These are phyloP conservation scores for Penicillium argentinense DNA, from an alignment of 495 filamentous ascomycete species.

Conservation along the genomic window DNA sequence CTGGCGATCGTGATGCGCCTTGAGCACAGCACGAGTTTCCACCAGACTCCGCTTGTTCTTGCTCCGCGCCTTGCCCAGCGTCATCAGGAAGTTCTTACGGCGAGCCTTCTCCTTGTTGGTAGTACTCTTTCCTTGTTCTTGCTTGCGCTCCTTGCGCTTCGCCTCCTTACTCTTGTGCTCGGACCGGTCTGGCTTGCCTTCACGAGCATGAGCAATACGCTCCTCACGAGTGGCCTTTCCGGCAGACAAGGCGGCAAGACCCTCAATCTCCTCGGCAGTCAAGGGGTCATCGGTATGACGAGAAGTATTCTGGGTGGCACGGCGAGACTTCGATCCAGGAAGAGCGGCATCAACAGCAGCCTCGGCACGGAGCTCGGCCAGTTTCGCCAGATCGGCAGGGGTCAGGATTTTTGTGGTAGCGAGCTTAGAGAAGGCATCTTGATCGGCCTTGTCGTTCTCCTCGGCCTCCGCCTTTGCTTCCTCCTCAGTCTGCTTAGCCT, in stretches of 20 bases:
- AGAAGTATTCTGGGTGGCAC: conserved; percentile 37
- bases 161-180: conserved; percentile 82
- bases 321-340: conserved; percentile 43
- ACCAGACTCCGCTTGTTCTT: conserved; percentile 92
- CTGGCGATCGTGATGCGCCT: conserved; percentile 75
- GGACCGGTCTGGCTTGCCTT: conserved; percentile 67
- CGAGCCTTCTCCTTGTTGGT: conserved; percentile 98
- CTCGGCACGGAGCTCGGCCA: conserved; percentile 77
- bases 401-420: conserved; percentile 89
- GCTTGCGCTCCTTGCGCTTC: conserved; percentile 78
- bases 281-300: conserved; percentile 79
- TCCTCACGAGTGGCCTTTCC: conserved; percentile 79
- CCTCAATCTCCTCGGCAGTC: conserved; percentile 84
- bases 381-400: conserved; percentile 87
- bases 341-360: conserved; percentile 66
- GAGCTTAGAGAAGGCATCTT: conserved; percentile 59
- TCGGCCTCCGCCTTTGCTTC: conserved; percentile 17
- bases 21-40: conserved; percentile 74
- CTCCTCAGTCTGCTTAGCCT: conserved; percentile 38
- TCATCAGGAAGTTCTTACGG: conserved; percentile 98
- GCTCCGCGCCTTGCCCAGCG: conserved; percentile 84
- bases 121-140: conserved; percentile 83
- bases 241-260: conserved; percentile 62
- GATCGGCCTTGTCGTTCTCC: conserved; percentile 22
- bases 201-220: conserved; percentile 72